A percentile compares a stretch with the other conserved stretches of the same genome.
phyloP scores from a whole-genome alignment of 305 asterid species.

The Fraxinus angustifolia region DNA sequence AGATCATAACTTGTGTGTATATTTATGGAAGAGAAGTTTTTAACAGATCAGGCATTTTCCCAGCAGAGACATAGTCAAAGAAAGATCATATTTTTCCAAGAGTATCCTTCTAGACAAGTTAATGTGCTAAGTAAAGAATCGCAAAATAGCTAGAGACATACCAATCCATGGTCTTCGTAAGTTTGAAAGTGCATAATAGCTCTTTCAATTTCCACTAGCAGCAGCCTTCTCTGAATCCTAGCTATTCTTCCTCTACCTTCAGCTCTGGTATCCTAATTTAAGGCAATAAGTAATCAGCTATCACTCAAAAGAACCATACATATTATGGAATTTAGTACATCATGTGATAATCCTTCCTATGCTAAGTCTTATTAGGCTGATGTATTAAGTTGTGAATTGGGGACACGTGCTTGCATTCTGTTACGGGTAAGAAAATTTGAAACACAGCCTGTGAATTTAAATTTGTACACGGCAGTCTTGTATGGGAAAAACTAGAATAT shows the following conservation, averaged over 20 bases:
- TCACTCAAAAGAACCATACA: constrained; percentile 8
- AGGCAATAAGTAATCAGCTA: constrained; percentile 21
- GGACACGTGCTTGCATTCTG: neutral
- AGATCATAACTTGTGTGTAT: neutral
- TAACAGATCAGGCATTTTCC: neutral
- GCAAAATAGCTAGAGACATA: constrained; percentile 23
- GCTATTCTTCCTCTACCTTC: constrained; percentile 97
- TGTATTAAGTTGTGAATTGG: neutral
- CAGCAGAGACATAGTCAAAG: neutral
- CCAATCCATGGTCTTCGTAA: constrained; percentile 69
- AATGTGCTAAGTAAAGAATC: constrained; percentile 4
- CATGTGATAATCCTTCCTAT: constrained; percentile 2
- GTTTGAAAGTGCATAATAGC: constrained; percentile 65
- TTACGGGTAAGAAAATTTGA: neutral
- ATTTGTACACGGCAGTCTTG: neutral
- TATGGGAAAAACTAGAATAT: neutral
- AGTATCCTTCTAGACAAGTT: constrained; percentile 9
- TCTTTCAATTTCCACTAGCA: constrained; percentile 79
- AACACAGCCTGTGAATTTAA: neutral
- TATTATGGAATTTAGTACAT: constrained; percentile 14
- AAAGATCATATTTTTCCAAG: neutral
- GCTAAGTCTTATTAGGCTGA: constrained; percentile 1
- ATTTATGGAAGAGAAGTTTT: neutral
- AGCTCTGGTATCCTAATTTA: constrained; percentile 79
- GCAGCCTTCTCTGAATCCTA: constrained; percentile 80